A percentile compares a stretch with the other conserved stretches of the same genome.
These are phyloP conservation scores for Sodiomyces alkalinus DNA, from an alignment of 2,329 filamentous ascomycete genomes.

Conservation along the genomic window DNA sequence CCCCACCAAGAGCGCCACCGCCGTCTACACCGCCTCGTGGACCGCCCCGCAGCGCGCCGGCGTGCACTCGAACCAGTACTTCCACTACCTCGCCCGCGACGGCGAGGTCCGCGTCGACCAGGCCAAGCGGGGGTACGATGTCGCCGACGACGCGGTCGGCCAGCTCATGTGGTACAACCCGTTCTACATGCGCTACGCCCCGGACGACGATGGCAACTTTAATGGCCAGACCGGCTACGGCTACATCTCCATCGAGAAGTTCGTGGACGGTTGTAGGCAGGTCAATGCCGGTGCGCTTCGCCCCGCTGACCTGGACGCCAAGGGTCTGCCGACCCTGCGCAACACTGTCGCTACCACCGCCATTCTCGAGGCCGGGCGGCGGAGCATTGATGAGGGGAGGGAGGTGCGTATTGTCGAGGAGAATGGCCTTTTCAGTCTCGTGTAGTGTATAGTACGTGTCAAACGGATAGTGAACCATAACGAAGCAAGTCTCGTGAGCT, in stretches of 20 bases:
- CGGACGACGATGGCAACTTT: slow-evolving; percentile 91
- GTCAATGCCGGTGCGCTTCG: slow-evolving; percentile 61
- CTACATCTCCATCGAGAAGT: slow-evolving; percentile 91
- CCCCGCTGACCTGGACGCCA: slow-evolving; percentile 61
- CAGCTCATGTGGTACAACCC: slow-evolving; percentile 81
- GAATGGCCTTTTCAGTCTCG: slow-evolving; percentile 52
- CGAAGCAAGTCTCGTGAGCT: no score
- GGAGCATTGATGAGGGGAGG: slow-evolving; percentile 70
- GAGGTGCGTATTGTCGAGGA: slow-evolving; percentile 59
- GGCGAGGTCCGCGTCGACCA: slow-evolving; percentile 87
- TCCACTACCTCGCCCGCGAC: slow-evolving; percentile 76
- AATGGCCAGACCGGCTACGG: slow-evolving; percentile 82
- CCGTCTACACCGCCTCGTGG: slow-evolving; percentile 88
- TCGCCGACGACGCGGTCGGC: slow-evolving; percentile 63
- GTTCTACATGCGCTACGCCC: slow-evolving; percentile 90
- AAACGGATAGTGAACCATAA: no score
- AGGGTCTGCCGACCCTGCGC: slow-evolving; percentile 68
- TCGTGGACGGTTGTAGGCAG: slow-evolving; percentile 70
- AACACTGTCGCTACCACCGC: slow-evolving; percentile 89
- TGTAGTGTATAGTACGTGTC: slow-evolving; percentile 22
- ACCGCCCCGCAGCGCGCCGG: slow-evolving; percentile 84
- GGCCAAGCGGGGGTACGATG: slow-evolving; percentile 86
- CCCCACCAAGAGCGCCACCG: slow-evolving; percentile 58
- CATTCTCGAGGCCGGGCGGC: slow-evolving; percentile 74
- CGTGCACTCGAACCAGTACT: slow-evolving; percentile 95